A percentile compares a stretch with the other conserved stretches of the same genome.
Evolutionary conservation across 2,329 filamentous ascomycete species (phyloP).

Genomic region (Tolypocladium amazonense): DNA sequence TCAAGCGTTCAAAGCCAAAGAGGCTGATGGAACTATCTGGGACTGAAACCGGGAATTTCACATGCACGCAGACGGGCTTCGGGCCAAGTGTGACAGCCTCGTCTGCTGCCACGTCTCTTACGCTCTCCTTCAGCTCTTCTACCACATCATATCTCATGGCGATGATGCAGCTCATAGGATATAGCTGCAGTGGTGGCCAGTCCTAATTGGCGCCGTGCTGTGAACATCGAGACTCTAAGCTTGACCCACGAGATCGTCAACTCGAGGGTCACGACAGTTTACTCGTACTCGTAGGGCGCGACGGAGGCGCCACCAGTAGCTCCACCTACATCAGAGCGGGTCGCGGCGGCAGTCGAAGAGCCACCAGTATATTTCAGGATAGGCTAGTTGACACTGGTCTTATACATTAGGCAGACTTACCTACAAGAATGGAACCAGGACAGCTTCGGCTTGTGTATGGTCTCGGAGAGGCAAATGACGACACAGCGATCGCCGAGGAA

Average conservation of each 20-base stretch:
- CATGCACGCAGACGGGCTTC: no score
- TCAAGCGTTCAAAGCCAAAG: background rate
- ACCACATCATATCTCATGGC: no score
- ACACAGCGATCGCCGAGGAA: background rate
- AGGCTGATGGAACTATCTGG: background rate
- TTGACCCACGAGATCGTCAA: no score
- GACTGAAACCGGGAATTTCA: background rate
- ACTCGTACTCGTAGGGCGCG: no score
- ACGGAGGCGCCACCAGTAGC: background rate
- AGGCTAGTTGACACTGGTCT: no score
- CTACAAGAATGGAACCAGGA: background rate
- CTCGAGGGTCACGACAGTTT: no score
- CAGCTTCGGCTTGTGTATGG: background rate
- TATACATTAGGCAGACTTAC: background rate
- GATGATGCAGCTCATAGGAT: no score
- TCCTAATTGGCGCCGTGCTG: no score
- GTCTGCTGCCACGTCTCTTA: background rate
- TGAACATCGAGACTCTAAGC: no score
- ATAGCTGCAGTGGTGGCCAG: background rate
- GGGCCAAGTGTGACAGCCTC: no score
- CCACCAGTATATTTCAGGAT: no score
- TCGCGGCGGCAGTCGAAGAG: no score
- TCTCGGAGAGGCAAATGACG: background rate
- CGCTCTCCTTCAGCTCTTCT: background rate
- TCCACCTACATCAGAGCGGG: background rate